Evolutionary conservation across 352 stramenopile genomes (phyloP), one percentile per base, ranked within the genome.

Genomic region (Halophytophthora polymorphica): DNA sequence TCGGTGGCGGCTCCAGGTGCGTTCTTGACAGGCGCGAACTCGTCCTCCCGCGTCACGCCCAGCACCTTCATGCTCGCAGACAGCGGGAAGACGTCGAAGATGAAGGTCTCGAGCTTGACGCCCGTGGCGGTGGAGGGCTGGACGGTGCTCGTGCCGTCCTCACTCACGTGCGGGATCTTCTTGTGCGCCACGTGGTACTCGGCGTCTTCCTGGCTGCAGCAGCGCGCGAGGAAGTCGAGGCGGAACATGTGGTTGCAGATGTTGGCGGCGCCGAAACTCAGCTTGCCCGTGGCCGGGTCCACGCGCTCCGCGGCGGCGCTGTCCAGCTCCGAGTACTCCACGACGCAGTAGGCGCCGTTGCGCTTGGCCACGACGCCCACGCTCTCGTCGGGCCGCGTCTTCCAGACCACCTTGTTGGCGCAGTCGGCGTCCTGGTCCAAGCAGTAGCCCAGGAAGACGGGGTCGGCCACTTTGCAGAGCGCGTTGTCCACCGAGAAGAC

Each of bases 401-500:
- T 99, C 90, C 90, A 98, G 25, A 98, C 81, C 12, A 98, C 91
- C 64, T 99, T 98, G 73, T 98, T 99, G 8, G 87, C 97, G 53
- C 92, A 98, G 66, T 99, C 93, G 10, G 95, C 93, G 35, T 85
- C 56, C 47, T 96, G 83, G 36, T 79, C 68, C 13, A 98, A 88
- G 64, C 96, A 98, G 63, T 98, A 98, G 19, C 96, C 97, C 6
- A 99, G 74, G 68, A 99, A 99, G 13, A 85, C 61, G 0, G 97
- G 96, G 67, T 99, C 97, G 7, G 88, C 91, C 10, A 95, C 87
- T 50, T 96, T 96, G 29, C 96, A 96, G n/a, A 99, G 69, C 18
- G 88, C 91, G 73, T 99, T 99, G 68, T 99, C 97, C 38, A 99
- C 96, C 2, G 86, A 97, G 76, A 98, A 99, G 2, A 97, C 90